These are phyloP conservation scores for Hypomontagnella monticulosa DNA, from an alignment of 495 filamentous ascomycete genomes.

Conservation along the genomic window DNA sequence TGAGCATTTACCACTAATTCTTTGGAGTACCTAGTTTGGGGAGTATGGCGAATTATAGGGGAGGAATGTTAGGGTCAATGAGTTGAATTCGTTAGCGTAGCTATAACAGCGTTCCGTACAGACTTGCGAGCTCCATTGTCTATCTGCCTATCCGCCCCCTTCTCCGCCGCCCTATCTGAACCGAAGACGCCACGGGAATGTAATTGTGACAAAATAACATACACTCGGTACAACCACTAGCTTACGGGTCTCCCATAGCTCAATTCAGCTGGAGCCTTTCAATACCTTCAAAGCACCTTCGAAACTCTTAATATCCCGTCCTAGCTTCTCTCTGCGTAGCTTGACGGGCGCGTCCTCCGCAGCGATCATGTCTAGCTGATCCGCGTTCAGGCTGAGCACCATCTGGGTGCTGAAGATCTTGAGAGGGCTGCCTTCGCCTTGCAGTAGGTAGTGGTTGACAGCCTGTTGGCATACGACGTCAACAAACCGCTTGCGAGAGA, in stretches of 20 bases:
- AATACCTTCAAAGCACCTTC: slow-evolving; percentile 44
- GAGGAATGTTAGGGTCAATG: too few relatives aligned
- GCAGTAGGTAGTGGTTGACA: slow-evolving; percentile 50
- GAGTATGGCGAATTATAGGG: too few relatives aligned
- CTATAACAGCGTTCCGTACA: not conserved
- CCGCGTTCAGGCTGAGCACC: slow-evolving; percentile 33
- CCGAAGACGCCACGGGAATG: not conserved
- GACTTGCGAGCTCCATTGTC: not conserved
- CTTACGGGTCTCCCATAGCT: not conserved
- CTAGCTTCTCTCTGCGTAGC: slow-evolving; percentile 42
- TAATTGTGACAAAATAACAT: not conserved
- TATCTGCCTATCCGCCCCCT: too few relatives aligned
- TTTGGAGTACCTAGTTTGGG: too few relatives aligned
- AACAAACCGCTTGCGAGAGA: slow-evolving; percentile 64
- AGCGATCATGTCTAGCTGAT: slow-evolving; percentile 42
- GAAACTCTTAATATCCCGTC: slow-evolving; percentile 38
- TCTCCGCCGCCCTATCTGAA: not conserved
- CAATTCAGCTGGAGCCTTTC: slow-evolving; percentile 17
- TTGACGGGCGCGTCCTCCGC: slow-evolving; percentile 39
- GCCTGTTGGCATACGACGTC: slow-evolving; percentile 60
- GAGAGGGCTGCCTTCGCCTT: slow-evolving; percentile 26
- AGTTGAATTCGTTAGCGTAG: not conserved
- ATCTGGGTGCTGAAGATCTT: slow-evolving; percentile 36
- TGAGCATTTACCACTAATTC: too few relatives aligned
- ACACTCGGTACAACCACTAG: too few relatives aligned